These are phyloP conservation scores for Patellifolia procumbens DNA, from an alignment of 179 eudicot species.

Conservation along the genomic window DNA sequence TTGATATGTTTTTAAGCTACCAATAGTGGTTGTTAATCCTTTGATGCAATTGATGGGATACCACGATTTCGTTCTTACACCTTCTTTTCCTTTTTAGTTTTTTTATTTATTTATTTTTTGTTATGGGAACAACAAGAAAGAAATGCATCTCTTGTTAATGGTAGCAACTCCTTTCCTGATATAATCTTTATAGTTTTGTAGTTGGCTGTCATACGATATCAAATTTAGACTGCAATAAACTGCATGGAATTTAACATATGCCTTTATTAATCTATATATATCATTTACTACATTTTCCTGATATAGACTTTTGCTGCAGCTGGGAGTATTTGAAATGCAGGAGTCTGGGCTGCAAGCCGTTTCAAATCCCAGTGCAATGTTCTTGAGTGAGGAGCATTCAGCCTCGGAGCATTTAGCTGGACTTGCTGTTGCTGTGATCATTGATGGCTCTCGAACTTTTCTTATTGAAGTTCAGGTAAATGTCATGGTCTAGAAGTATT, in stretches of 20 bases:
- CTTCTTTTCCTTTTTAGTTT: neutral
- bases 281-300: neutral
- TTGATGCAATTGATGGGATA: neutral
- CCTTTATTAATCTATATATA: too few species aligned
- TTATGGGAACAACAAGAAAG: neutral
- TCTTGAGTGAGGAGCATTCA: constrained; percentile 64
- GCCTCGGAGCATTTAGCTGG: constrained; percentile 93
- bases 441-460: constrained; percentile 95
- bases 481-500: neutral
- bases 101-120: neutral
- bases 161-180: neutral
- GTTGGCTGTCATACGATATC: neutral
- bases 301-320: constrained; percentile 43
- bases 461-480: constrained; percentile 91
- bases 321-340: constrained; percentile 92
- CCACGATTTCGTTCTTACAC: neutral
- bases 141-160: neutral
- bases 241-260: neutral
- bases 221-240: neutral
- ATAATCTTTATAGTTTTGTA: neutral
- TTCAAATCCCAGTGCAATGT: constrained; percentile 84
- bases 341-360: constrained; percentile 77
- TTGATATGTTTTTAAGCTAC: neutral
- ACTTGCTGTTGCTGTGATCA: constrained; percentile 76
- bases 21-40: neutral